Evolutionary conservation across 2,329 filamentous ascomycete genomes (phyloP).

Genomic region (Sporothrix brunneoviolacea): DNA sequence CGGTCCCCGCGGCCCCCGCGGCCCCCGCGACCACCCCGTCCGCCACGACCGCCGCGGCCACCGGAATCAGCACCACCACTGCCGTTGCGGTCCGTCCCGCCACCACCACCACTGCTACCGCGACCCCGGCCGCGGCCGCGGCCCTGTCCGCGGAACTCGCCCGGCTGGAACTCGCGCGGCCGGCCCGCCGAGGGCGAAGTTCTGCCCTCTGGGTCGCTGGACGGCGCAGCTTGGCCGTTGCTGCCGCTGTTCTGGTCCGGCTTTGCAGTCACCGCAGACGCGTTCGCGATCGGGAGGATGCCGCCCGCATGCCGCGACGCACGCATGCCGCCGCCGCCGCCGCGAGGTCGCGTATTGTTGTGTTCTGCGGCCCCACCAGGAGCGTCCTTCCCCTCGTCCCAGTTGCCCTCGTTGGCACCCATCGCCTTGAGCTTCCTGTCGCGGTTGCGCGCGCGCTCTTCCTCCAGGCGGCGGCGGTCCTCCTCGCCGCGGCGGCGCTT

Average conservation of each 20-base stretch:
- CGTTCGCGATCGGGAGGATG: slow-evolving; percentile 6
- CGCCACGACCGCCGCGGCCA: slow-evolving; percentile 27
- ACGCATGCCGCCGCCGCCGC: slow-evolving; percentile 16
- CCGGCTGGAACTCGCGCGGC: too few relatives aligned
- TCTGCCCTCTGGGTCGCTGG: too few relatives aligned
- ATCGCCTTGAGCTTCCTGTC: slow-evolving; percentile 56
- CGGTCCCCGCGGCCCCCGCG: slow-evolving; percentile 20
- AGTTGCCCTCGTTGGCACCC: slow-evolving; percentile 45
- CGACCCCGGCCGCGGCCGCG: too few relatives aligned
- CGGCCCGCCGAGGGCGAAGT: too few relatives aligned
- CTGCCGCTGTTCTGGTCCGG: not conserved
- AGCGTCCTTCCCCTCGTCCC: slow-evolving; percentile 53
- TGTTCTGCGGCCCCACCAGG: slow-evolving; percentile 6
- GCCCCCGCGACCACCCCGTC: slow-evolving; percentile 26
- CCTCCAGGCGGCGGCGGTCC: slow-evolving; percentile 45
- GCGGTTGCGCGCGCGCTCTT: slow-evolving; percentile 54
- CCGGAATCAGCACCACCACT: too few relatives aligned
- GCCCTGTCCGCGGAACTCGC: too few relatives aligned
- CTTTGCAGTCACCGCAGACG: not conserved
- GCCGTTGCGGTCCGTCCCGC: slow-evolving; percentile 27
- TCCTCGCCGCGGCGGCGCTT: slow-evolving; percentile 45
- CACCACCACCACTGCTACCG: slow-evolving; percentile 24
- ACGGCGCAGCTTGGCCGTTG: too few relatives aligned
- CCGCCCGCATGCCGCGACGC: slow-evolving; percentile 14
- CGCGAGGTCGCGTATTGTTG: not conserved